Conservation (phyloP, 306 rosid species). For the Inga oerstediana region DNA sequence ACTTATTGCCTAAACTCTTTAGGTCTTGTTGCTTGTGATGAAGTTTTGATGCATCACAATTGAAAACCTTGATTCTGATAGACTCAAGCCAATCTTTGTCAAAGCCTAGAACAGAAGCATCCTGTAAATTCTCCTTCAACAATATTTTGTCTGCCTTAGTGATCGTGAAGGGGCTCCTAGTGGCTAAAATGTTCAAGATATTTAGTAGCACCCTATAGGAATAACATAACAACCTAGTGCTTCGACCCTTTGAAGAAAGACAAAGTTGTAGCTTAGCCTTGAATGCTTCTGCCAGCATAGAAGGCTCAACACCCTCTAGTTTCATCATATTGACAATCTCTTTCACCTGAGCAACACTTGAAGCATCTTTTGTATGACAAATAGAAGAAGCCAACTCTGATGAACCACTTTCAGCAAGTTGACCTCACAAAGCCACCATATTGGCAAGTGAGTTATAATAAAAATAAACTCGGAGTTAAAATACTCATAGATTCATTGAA, state of each 20-base stretch:
- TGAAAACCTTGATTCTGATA: background rate
- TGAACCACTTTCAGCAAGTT: background rate
- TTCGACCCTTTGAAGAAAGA: background rate
- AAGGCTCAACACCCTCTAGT: background rate
- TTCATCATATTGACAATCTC: background rate
- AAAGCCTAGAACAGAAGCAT: background rate
- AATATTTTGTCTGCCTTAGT: background rate
- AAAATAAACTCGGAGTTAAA: background rate
- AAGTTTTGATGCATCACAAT: background rate
- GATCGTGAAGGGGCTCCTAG: background rate
- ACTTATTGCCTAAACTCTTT: background rate
- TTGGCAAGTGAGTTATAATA: background rate
- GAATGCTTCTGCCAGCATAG: background rate
- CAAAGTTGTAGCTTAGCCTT: background rate
- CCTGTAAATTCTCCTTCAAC: background rate
- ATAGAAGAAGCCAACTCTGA: background rate
- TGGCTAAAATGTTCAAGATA: background rate
- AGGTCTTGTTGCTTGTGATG: background rate
- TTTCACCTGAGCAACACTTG: background rate
- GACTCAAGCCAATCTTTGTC: background rate
- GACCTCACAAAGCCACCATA: background rate
- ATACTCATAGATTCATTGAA: background rate
- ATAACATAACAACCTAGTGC: background rate
- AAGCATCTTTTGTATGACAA: background rate
- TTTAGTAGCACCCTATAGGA: background rate